Conservation (phyloP, 2,329 filamentous ascomycete species). For the Orbilia ellipsospora region DNA sequence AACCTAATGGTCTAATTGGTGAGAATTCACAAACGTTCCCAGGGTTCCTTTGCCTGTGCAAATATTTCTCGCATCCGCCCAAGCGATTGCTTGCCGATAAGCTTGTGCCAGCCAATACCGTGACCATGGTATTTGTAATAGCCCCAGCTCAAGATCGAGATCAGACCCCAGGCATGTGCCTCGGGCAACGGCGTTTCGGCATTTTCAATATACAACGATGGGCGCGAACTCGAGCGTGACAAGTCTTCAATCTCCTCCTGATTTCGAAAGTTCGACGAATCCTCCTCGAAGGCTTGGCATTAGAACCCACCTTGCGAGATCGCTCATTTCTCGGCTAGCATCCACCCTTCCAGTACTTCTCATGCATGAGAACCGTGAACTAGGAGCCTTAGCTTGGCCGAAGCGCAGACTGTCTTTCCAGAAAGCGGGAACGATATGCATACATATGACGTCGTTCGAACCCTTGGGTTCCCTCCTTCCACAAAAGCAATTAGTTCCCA, state of each 20-base stretch:
- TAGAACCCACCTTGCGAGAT: conserved; percentile 5
- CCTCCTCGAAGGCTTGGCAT: conserved; percentile 1
- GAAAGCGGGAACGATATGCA: conserved; percentile 39
- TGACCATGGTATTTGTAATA: conserved; percentile 36
- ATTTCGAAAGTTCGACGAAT: neutral
- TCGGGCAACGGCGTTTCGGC: neutral
- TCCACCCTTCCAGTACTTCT: conserved; percentile 10
- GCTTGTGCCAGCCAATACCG: conserved; percentile 7
- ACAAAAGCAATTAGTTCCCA: conserved; percentile 38
- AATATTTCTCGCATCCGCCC: too few relatives aligned
- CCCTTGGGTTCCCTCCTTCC: conserved; percentile 18
- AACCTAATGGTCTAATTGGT: neutral
- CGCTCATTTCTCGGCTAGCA: conserved; percentile 29
- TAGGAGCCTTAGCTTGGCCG: conserved; percentile 12
- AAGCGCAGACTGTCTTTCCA: conserved; percentile 23
- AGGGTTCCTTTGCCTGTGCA: too few relatives aligned
- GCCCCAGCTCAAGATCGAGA: neutral
- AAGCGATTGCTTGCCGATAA: conserved; percentile 8
- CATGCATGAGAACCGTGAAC: conserved; percentile 18
- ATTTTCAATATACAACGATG: neutral
- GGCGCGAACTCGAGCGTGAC: neutral
- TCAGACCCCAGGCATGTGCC: conserved; percentile 24
- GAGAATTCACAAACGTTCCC: neutral
- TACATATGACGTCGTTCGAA: conserved; percentile 45
- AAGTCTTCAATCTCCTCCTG: neutral